phyloP scores from a whole-genome alignment of 108 stramenopile genomes.

The Thalassiosira profunda region DNA sequence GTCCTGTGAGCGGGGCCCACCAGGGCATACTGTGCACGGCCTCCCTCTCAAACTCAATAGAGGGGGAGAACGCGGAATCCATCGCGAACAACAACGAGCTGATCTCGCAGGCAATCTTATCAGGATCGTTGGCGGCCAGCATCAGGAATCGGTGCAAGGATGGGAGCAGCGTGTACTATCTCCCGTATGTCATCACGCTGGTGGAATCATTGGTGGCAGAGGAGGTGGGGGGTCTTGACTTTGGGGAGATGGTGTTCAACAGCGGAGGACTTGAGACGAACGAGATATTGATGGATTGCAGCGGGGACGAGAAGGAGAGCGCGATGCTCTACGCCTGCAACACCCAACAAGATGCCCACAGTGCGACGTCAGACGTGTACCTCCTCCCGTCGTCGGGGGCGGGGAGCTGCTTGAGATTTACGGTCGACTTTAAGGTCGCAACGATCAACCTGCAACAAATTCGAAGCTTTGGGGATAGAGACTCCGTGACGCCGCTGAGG shows the following conservation, averaged over 20 bases:
- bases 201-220: conserved; percentile 36
- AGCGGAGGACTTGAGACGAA: conserved; percentile 29
- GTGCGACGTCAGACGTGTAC: conserved; percentile 42
- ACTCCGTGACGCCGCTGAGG: conserved; percentile 25
- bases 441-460: conserved; percentile 36
- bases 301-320: conserved; percentile 1
- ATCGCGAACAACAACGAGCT: conserved; percentile 29
- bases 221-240: conserved; percentile 1
- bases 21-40: conserved; percentile 30
- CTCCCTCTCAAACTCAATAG: not conserved
- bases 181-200: conserved; percentile 31
- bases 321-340: conserved; percentile 31
- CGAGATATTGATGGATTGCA: conserved; percentile 32
- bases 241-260: conserved; percentile 36
- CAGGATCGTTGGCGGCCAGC: conserved; percentile 34
- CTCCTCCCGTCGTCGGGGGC: conserved; percentile 6
- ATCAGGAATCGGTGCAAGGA: conserved; percentile 18
- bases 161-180: conserved; percentile 20
- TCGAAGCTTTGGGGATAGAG: conserved; percentile 12
- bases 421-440: conserved; percentile 38
- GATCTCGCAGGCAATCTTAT: conserved; percentile 20
- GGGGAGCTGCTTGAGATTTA: conserved; percentile 36
- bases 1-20: conserved; percentile 25
- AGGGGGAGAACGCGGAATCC: not conserved
- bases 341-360: conserved; percentile 30